Conservation (phyloP, 2,329 filamentous ascomycete species). For the Colletotrichum salicis region DNA sequence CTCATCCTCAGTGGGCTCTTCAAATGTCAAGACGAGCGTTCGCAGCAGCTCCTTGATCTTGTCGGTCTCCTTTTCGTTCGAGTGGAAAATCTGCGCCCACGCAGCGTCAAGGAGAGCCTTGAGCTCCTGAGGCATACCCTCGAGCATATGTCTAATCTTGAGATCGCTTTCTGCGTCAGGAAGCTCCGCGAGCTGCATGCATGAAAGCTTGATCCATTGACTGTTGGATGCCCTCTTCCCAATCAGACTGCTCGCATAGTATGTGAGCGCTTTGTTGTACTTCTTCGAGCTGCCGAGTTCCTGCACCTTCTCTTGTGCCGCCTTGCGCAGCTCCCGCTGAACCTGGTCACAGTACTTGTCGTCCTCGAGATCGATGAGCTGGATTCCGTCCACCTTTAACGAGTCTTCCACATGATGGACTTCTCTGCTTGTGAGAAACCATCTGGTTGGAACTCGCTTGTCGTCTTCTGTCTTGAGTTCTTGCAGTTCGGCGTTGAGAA, state of each 20-base stretch:
- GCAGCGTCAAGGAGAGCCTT: conserved; percentile 49
- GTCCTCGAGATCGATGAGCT: conserved; percentile 50
- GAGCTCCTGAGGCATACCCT: conserved; percentile 52
- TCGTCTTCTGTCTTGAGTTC: conserved; percentile 37
- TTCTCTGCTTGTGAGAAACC: conserved; percentile 54
- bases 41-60: conserved; percentile 55
- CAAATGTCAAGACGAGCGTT: conserved; percentile 52
- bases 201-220: conserved; percentile 57
- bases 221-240: conserved; percentile 54
- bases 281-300: conserved; percentile 48
- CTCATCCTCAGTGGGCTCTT: conserved; percentile 52
- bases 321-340: conserved; percentile 47
- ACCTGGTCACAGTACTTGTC: conserved; percentile 50
- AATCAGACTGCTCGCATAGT: conserved; percentile 54
- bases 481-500: conserved; percentile 44
- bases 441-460: conserved; percentile 44
- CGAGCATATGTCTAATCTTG: conserved; percentile 50
- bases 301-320: conserved; percentile 50
- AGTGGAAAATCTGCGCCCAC: conserved; percentile 50
- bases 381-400: conserved; percentile 43
- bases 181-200: conserved; percentile 52
- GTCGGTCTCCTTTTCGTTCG: conserved; percentile 45
- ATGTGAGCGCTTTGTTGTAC: conserved; percentile 54
- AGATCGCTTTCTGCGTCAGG: conserved; percentile 50
- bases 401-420: conserved; percentile 41